phyloP scores from a whole-genome alignment of 2,329 filamentous ascomycete genomes.

The Cercospora beticola region DNA sequence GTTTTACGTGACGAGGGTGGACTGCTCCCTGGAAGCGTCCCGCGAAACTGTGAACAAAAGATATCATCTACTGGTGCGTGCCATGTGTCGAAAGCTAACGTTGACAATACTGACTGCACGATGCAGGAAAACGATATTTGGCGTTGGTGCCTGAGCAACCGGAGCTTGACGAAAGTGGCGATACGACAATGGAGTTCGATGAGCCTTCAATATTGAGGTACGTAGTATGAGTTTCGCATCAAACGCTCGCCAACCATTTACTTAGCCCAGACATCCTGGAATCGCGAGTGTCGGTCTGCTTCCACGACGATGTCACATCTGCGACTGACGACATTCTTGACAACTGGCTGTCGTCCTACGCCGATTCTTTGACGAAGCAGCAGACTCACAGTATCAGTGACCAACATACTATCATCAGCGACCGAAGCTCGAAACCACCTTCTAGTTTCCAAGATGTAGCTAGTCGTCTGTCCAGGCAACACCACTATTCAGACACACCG shows the following conservation, averaged over 20 bases:
- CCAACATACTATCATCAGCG: conserved; percentile 11
- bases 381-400: conserved; percentile 16
- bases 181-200: background rate
- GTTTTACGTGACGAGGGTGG: conserved; percentile 33
- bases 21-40: conserved; percentile 28
- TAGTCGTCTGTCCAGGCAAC: conserved; percentile 21
- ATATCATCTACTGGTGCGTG: conserved; percentile 36
- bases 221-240: background rate
- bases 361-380: conserved; percentile 25
- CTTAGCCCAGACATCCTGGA: conserved; percentile 34
- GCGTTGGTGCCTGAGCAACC: conserved; percentile 26
- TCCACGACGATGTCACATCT: conserved; percentile 34
- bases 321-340: conserved; percentile 29
- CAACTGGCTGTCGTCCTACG: conserved; percentile 29
- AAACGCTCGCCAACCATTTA: background rate
- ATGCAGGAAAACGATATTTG: conserved; percentile 31
- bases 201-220: conserved; percentile 27
- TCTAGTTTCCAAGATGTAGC: conserved; percentile 27
- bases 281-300: conserved; percentile 37
- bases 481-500: conserved; percentile 23
- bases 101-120: conserved; percentile 15
- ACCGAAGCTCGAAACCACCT: conserved; percentile 18
- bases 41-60: conserved; percentile 36
- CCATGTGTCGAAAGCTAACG: background rate
- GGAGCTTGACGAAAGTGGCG: conserved; percentile 2